A percentile compares a stretch with the other conserved stretches of the same genome.
phyloP scores from a whole-genome alignment of 768 basidiomycete species.

The Gloeostereum incarnatum region DNA sequence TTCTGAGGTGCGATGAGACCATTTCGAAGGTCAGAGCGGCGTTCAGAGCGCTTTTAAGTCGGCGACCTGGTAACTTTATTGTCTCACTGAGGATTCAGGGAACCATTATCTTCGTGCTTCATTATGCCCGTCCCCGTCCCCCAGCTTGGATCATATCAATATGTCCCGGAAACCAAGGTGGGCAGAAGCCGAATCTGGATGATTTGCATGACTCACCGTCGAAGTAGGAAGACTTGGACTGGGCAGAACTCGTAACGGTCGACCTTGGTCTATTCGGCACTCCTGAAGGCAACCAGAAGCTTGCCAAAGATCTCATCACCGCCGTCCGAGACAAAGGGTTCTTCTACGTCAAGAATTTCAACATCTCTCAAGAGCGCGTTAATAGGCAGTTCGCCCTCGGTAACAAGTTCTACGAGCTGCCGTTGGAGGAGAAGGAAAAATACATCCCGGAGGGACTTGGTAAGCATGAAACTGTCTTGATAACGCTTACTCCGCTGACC shows the following conservation, averaged over 20 bases:
- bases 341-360: conserved; percentile 43
- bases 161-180: conserved; percentile 23
- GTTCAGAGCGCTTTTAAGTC: too few relatives aligned
- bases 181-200: conserved; percentile 1
- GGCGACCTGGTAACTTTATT: too few relatives aligned
- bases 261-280: conserved; percentile 30
- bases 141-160: conserved; percentile 21
- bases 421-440: conserved; percentile 39
- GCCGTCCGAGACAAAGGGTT: conserved; percentile 38
- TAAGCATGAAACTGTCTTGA: conserved; percentile 6
- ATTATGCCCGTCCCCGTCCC: conserved; percentile 22
- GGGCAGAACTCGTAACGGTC: conserved; percentile 38
- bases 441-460: conserved; percentile 31
- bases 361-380: conserved; percentile 36
- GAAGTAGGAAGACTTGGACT: conserved; percentile 32
- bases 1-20: too few relatives aligned
- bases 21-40: too few relatives aligned
- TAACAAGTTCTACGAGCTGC: conserved; percentile 34
- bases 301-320: conserved; percentile 30
- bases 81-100: too few relatives aligned
- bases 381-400: conserved; percentile 39
- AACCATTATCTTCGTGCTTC: too few relatives aligned
- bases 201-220: conserved; percentile 3
- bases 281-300: conserved; percentile 29
- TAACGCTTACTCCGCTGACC: neutral